Evolutionary conservation across 306 rosid genomes (phyloP).

Genomic region (Hippophae gyantsensis): DNA sequence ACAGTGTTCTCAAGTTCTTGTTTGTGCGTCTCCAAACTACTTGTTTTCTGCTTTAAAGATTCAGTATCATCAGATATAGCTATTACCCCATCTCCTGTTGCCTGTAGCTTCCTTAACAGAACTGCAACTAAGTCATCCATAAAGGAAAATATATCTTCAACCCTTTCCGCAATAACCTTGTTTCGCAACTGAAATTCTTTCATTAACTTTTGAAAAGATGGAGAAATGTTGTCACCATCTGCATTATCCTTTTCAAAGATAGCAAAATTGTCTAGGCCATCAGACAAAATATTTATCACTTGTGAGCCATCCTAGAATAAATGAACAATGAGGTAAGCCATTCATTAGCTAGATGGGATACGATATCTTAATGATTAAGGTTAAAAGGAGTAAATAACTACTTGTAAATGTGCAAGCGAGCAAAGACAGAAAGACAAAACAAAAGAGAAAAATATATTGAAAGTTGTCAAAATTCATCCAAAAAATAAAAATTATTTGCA

Average conservation of each 20-base stretch:
- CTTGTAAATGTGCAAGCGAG: neutral
- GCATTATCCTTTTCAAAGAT: conserved; percentile 35
- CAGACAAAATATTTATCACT: conserved; percentile 30
- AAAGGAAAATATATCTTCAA: conserved; percentile 46
- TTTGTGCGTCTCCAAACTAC: conserved; percentile 33
- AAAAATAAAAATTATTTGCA: neutral
- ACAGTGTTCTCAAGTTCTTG: conserved; percentile 52
- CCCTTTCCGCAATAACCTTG: conserved; percentile 38
- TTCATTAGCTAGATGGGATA: neutral
- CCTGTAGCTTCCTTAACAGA: conserved; percentile 50
- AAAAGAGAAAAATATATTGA: neutral
- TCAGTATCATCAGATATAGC: conserved; percentile 31
- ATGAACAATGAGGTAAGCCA: conserved; percentile 3
- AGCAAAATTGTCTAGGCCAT: conserved; percentile 22
- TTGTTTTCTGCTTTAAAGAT: conserved; percentile 43
- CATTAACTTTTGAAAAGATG: conserved; percentile 37
- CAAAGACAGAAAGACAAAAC: neutral
- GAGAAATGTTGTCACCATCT: conserved; percentile 37
- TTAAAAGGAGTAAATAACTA: neutral
- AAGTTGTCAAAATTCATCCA: conserved; percentile 8
- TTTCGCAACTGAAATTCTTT: conserved; percentile 50
- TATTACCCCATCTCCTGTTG: conserved; percentile 35
- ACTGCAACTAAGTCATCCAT: conserved; percentile 48
- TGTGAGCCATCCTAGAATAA: conserved; percentile 40
- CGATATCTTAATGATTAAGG: neutral